Conservation (phyloP, 768 basidiomycete species). For the Xanthoconium stramineum region DNA sequence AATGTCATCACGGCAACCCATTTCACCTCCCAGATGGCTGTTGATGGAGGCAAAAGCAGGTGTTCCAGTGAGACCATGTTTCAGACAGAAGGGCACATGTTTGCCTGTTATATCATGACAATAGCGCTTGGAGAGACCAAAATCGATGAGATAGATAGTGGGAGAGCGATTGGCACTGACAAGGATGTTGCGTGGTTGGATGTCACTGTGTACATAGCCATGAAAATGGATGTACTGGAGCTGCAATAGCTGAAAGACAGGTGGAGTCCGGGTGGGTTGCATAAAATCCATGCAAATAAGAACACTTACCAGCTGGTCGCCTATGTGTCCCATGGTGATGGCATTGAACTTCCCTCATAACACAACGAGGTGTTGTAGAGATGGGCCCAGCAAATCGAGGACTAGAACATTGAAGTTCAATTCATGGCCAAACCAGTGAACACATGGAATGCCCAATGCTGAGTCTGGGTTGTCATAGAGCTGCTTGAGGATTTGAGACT, state of each 20-base stretch:
- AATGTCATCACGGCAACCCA: background rate
- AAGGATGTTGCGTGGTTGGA: background rate
- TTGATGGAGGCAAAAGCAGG: background rate
- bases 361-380: background rate
- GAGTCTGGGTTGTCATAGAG: background rate
- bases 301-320: background rate
- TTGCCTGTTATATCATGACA: background rate
- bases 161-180: background rate
- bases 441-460: background rate
- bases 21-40: background rate
- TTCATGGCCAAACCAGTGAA: background rate
- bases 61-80: background rate
- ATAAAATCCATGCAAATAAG: too few relatives aligned
- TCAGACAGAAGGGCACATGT: background rate
- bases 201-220: background rate
- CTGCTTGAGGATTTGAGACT: background rate
- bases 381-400: background rate
- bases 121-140: background rate
- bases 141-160: background rate
- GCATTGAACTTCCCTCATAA: background rate
- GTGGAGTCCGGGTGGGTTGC: too few relatives aligned
- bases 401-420: background rate
- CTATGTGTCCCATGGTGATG: background rate
- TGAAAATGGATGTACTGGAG: background rate
- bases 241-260: background rate